Evolutionary conservation across 179 eudicot species (phyloP).

Genomic region (Heliamphora pulchella): DNA sequence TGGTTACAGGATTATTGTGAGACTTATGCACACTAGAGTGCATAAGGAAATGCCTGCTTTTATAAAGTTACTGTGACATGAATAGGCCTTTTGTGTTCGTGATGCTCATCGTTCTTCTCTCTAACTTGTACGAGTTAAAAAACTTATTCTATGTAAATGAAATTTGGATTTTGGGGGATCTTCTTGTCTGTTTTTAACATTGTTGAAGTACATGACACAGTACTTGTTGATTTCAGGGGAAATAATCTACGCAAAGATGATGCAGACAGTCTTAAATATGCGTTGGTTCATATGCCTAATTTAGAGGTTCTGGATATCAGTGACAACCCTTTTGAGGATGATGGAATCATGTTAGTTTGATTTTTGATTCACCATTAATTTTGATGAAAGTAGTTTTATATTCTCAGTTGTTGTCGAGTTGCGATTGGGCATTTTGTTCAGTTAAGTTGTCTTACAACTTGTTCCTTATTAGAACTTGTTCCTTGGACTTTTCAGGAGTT

Average conservation of each 20-base stretch:
- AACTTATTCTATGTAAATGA: not conserved
- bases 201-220: not conserved
- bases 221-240: conserved; percentile 41
- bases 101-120: not conserved
- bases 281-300: conserved; percentile 59
- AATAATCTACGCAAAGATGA: conserved; percentile 53
- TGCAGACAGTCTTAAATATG: conserved; percentile 52
- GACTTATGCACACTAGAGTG: not conserved
- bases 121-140: not conserved
- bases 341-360: conserved; percentile 56
- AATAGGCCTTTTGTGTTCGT: not conserved
- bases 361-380: not conserved
- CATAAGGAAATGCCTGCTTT: not conserved
- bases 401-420: conserved; percentile 12
- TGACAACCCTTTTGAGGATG: conserved; percentile 73
- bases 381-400: not conserved
- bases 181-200: not conserved
- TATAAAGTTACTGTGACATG: not conserved
- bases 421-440: conserved; percentile 3
- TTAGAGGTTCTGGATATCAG: conserved; percentile 67
- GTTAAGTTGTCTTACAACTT: conserved; percentile 16
- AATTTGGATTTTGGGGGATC: not conserved
- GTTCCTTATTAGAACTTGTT: too few species aligned
- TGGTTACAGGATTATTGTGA: conserved; percentile 11
- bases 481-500: conserved; percentile 45